Conservation (phyloP, 2,329 filamentous ascomycete genomes). For the Colletotrichum tanaceti region DNA sequence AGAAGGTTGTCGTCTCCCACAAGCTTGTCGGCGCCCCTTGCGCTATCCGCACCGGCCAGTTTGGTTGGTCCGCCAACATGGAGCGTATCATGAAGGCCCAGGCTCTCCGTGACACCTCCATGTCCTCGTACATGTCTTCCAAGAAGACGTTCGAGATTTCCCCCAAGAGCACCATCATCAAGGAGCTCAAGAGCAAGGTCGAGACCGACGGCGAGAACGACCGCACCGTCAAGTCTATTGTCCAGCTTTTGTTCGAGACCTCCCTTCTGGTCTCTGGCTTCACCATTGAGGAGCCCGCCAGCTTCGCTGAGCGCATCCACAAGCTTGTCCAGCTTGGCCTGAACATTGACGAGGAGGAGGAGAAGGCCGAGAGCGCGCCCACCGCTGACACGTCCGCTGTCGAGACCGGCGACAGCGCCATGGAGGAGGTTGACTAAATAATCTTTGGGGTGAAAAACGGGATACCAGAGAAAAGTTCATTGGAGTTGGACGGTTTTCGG, state of each 20-base stretch:
- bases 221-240: constrained; percentile 99
- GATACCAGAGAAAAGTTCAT: constrained; percentile 50
- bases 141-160: constrained; percentile 99
- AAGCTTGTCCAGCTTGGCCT: constrained; percentile 98
- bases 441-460: constrained; percentile 46
- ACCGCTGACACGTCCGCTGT: constrained; percentile 69
- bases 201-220: constrained; percentile 98
- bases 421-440: constrained; percentile 99
- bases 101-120: constrained; percentile 98
- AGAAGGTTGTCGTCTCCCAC: constrained; percentile 99
- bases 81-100: constrained; percentile 99
- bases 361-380: constrained; percentile 71
- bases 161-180: constrained; percentile 96
- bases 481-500: constrained; percentile 56
- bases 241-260: constrained; percentile 98
- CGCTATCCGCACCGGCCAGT: constrained; percentile 99
- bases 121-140: constrained; percentile 99
- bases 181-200: constrained; percentile 99
- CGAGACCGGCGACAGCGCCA: constrained; percentile 87
- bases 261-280: constrained; percentile 98
- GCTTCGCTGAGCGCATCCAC: constrained; percentile 99
- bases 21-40: constrained; percentile 95
- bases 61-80: constrained; percentile 99
- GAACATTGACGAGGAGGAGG: constrained; percentile 95
- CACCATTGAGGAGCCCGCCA: constrained; percentile 98